Percentiles rank a stretch among this genome's conserved stretches.
Evolutionary conservation across 805 yeast species (phyloP).

Genomic region (Wickerhamiella kurtzmanii): DNA sequence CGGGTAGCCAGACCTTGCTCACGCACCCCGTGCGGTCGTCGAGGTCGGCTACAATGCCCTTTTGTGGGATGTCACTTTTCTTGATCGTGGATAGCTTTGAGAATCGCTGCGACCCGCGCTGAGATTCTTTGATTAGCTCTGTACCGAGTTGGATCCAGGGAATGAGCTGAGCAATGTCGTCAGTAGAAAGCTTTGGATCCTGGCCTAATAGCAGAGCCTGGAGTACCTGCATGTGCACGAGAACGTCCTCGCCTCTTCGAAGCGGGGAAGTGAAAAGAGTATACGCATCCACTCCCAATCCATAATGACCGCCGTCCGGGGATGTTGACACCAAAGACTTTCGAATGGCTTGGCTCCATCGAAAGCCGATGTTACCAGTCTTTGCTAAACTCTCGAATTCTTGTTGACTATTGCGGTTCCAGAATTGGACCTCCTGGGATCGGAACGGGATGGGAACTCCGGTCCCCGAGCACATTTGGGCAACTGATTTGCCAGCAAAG

Average conservation of each 20-base stretch:
- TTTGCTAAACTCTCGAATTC: neutral
- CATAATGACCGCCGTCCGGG: slow-evolving; percentile 38
- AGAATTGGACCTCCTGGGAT: neutral
- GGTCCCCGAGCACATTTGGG: neutral
- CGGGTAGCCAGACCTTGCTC: neutral
- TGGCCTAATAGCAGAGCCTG: slow-evolving; percentile 31
- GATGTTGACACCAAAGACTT: neutral
- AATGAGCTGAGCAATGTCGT: slow-evolving; percentile 3
- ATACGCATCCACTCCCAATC: slow-evolving; percentile 50
- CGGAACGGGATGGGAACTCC: neutral
- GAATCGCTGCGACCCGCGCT: slow-evolving; percentile 1
- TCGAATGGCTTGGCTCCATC: neutral
- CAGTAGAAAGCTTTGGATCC: slow-evolving; percentile 7
- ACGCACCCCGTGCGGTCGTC: neutral
- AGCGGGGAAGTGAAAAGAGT: slow-evolving; percentile 81
- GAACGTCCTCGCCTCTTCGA: slow-evolving; percentile 65
- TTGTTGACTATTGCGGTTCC: neutral
- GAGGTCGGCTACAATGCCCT: neutral
- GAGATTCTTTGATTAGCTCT: neutral
- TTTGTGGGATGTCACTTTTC: neutral
- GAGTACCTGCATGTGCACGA: slow-evolving; percentile 61
- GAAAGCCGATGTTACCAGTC: neutral
- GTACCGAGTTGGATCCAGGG: slow-evolving; percentile 1
- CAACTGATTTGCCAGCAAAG: neutral
- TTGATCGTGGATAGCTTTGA: neutral